Conservation (phyloP, 1,284 basidiomycete genomes). For the Rhodotorula sp. region DNA sequence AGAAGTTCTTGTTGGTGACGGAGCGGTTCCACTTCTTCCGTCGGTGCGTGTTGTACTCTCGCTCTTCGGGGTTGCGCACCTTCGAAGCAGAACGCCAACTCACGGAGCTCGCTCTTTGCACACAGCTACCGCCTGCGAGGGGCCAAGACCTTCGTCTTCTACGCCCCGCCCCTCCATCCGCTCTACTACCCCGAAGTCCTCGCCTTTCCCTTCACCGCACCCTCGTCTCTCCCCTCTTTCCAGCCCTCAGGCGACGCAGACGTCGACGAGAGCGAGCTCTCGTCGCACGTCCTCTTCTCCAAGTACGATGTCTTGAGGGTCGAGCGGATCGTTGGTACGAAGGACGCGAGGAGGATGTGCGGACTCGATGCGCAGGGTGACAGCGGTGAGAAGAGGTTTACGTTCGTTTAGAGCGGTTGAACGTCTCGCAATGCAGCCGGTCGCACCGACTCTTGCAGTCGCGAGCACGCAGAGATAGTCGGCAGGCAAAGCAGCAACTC, state of each 20-base stretch:
- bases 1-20: slow-evolving; percentile 81
- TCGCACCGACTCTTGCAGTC: background rate
- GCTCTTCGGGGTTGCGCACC: background rate
- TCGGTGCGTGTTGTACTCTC: slow-evolving; percentile 55
- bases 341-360: slow-evolving; percentile 37
- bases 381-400: slow-evolving; percentile 25
- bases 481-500: background rate
- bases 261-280: slow-evolving; percentile 69
- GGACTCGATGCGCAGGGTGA: slow-evolving; percentile 5
- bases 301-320: slow-evolving; percentile 84
- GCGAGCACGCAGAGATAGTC: no score
- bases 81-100: background rate
- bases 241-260: slow-evolving; percentile 43
- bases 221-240: slow-evolving; percentile 63
- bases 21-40: slow-evolving; percentile 98
- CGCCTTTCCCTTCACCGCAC: slow-evolving; percentile 78
- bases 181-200: slow-evolving; percentile 88
- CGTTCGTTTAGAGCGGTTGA: slow-evolving; percentile 24
- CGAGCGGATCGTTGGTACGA: slow-evolving; percentile 31
- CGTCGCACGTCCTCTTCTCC: slow-evolving; percentile 73
- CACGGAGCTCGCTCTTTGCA: background rate
- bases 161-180: slow-evolving; percentile 83
- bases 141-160: slow-evolving; percentile 88
- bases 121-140: slow-evolving; percentile 83
- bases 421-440: background rate